Conservation (phyloP, 306 rosid species). For the Datisca glomerata region DNA sequence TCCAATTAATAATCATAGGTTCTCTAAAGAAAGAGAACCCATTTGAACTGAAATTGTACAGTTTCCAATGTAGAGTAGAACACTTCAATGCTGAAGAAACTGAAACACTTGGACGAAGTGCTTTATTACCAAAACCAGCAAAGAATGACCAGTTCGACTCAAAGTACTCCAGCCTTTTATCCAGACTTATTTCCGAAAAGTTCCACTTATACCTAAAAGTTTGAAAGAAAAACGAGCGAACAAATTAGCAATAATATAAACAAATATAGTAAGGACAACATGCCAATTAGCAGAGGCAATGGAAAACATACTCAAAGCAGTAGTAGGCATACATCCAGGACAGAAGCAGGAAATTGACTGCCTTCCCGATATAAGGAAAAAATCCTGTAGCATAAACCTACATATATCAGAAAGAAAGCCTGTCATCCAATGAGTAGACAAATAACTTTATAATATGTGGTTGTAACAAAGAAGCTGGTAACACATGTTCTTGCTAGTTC, state of each 20-base stretch:
- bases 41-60: too few species aligned
- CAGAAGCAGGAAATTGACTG: conserved; percentile 62
- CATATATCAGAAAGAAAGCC: conserved; percentile 20
- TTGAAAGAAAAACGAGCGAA: too few species aligned
- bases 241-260: too few species aligned
- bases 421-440: conserved; percentile 9
- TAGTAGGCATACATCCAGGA: conserved; percentile 98
- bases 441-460: background rate
- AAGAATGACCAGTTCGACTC: conserved; percentile 91
- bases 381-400: conserved; percentile 79
- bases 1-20: too few species aligned
- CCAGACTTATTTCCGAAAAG: conserved; percentile 66
- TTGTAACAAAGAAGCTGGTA: background rate
- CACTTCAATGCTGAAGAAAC: conserved; percentile 7
- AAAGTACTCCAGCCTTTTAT: conserved; percentile 65
- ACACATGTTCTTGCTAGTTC: conserved; percentile 4
- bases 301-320: conserved; percentile 80
- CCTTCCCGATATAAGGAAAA: conserved; percentile 71
- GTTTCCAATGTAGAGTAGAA: background rate
- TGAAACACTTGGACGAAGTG: conserved; percentile 9
- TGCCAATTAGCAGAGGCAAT: conserved; percentile 12
- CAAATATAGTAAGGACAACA: conserved; percentile 11
- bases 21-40: too few species aligned
- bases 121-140: conserved; percentile 72
- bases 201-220: conserved; percentile 83